A percentile compares a stretch with the other conserved stretches of the same genome.
Evolutionary conservation across 345 rosid species (phyloP).

Genomic region (Laguncularia racemosa): DNA sequence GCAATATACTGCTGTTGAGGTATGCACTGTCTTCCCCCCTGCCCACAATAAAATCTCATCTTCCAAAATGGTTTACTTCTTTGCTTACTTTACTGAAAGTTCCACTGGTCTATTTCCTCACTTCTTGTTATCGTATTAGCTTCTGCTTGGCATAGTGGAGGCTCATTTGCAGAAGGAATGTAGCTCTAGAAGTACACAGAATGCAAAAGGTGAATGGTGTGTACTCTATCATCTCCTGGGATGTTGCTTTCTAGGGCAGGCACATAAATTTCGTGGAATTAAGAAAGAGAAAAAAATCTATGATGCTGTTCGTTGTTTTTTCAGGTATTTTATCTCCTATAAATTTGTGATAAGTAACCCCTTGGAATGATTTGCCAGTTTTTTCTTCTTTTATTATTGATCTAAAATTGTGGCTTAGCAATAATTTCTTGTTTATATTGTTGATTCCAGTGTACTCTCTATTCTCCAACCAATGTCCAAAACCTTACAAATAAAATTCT

Average conservation of each 20-base stretch:
- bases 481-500: too few species aligned
- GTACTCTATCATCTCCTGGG: slow-evolving; percentile 88
- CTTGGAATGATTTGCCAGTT: not conserved
- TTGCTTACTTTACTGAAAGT: not conserved
- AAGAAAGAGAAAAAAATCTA: slow-evolving; percentile 59
- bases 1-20: slow-evolving; percentile 90
- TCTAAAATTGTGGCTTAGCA: not conserved
- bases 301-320: slow-evolving; percentile 85
- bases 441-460: too few species aligned
- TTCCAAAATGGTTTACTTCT: not conserved
- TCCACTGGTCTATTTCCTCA: not conserved
- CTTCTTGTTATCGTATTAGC: slow-evolving; percentile 19
- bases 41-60: not conserved
- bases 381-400: not conserved
- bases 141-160: slow-evolving; percentile 60
- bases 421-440: too few species aligned
- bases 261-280: slow-evolving; percentile 46
- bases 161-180: slow-evolving; percentile 60
- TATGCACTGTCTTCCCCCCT: slow-evolving; percentile 12
- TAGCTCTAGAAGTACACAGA: slow-evolving; percentile 63
- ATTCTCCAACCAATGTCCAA: too few species aligned
- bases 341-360: too few species aligned
- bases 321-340: slow-evolving; percentile 40
- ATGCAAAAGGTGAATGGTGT: slow-evolving; percentile 68
- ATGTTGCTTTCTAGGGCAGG: slow-evolving; percentile 84